Base-by-base conservation (phyloP, 768 basidiomycete species). In the Kwoniella sp. region DNA sequence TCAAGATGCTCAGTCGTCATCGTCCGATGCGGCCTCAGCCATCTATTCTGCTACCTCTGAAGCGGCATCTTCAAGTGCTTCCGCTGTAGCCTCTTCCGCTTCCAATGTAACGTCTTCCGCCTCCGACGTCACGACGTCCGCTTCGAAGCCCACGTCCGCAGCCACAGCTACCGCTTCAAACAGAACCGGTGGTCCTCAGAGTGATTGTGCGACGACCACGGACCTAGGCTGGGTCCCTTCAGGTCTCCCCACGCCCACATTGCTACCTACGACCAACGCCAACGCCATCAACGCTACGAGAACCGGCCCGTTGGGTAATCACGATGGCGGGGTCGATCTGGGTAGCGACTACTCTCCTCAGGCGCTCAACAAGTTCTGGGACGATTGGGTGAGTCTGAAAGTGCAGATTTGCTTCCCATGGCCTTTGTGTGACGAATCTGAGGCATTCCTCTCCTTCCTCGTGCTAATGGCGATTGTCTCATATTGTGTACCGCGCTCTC, bases 301-400 rank as follows among this genome's bases (percentile, higher is more conserved):
- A 28, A 66, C 65, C 23, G 60, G 59, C 13, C 60, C 65, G 15
- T 23, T 61, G 5, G 65, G 59, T 20, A 61, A 53, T 17, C 41
- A 45, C 41, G 22, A 59, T 38, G 22, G 41, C 58, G 25, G 54
- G 26, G 13, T 30, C 45, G 25, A 47, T 48, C 26, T 56, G 12
- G 34, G 34, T 56, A 59, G 38, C 23, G 59, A 66, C 52, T 61
- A 56, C 41, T 55, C 58, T 4, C 26, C 38, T 37, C 13, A 56
- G 29, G 54, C 45, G 7, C 28, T 66, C 1, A 45, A 61, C 17
- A 2, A 54, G 54, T 66, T 66, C 56, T 66, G 65, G 65, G 59
- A 66, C 45, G 59, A 61, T 56, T 66, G 60, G 59, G 65, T 66
- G 50, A 58, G 65, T n/a, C n/a, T n/a, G n/a, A n/a, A n/a, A n/a